Base-by-base conservation (phyloP, 108 stramenopile species). In the Nitzschia sp. region DNA sequence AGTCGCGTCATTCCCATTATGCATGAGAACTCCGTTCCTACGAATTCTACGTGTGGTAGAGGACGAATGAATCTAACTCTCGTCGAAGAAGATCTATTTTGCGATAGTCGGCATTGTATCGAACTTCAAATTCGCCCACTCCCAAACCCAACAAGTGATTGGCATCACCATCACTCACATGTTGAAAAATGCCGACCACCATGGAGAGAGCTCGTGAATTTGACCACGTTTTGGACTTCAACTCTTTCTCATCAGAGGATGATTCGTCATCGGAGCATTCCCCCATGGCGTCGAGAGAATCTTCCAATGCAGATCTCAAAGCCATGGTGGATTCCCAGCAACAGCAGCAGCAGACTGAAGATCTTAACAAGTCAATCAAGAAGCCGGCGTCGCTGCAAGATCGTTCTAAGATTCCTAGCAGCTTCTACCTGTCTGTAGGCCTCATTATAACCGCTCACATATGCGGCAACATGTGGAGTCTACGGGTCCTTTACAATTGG, bases 351-450 rank as follows among this genome's bases (percentile, higher is more conserved):
- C 6, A 54, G n/a, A 8, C 18, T 6, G 4, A 24, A 18, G 11
- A 13, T 9, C 19, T 42, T 9, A 62, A 9, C 38, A 4, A 4
- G 17, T 11, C 8, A 42, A 19, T 5, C 13, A 57, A 59, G 32
- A 18, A 30, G 34, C 32, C 28, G 31, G 57, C 34, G 1, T 33
- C 57, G 1, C 32, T 66, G 64, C 11, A 49, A 29, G 64, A 66
- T 32, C 64, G 64, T 8, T 42, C 49, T 30, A 66, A 66, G 30
- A 66, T 66, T 24, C 64, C 64, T 11, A 53, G 23, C 47, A 66
- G 49, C 45, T 66, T 66, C 15, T 66, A 53, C 11, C 19, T 66
- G 31, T 32, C 49, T 0, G 19, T 66, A 1, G 2, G 23, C 5
- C 45, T 53, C 32, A 33, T 66, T 51, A 6, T 53, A 23, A 32